Base-by-base conservation (phyloP, 768 basidiomycete species). In the Mycena albidolilacea region DNA sequence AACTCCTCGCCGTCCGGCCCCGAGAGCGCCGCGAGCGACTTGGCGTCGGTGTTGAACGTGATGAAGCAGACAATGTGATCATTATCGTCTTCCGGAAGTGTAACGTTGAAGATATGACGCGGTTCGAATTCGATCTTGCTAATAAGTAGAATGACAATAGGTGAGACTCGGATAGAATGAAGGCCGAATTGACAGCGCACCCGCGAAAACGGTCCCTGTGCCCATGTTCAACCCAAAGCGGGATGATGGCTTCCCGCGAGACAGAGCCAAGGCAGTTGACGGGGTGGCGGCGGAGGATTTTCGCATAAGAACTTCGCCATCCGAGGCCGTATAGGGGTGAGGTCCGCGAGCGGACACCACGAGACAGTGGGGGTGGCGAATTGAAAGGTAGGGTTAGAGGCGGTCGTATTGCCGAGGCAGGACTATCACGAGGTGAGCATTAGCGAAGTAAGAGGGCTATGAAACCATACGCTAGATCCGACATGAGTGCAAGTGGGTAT, bases 1-100 rank as follows among this genome's bases (percentile, higher is more conserved):
- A 66, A 57, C 38, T 23, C 54, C n/a, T 57, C 37, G 17, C 65
- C 65, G 23, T 66, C 55, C 17, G 65, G 65, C 15, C 65, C 65
- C 1, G 54, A 19, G n/a, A 66, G 54, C 15, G 55, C 41, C 4
- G 39, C 41, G 9, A 66, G 52, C 17, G 54, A 43, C 23, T 35
- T 30, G 19, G 38, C 55, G 15, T 57, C 41, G 41, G 38, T 30
- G 55, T 66, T 66, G 65, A 66, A 66, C 17, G 54, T 66, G 21
- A 66, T 46, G 41, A 55, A 44, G 23, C 65, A 66, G 23, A 66
- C 23, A 4, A 57, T 11, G 50, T 44, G 1, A 12, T 57, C 37
- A 11, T 54, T 17, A 41, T 65, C 30, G 17, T 58, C 43, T 30
- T 64, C 63, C 44, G 65, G 17, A 39, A 21, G n/a, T 9, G 21